Conservation (phyloP, 352 stramenopile genomes). For the Globisporangium middletonii region DNA sequence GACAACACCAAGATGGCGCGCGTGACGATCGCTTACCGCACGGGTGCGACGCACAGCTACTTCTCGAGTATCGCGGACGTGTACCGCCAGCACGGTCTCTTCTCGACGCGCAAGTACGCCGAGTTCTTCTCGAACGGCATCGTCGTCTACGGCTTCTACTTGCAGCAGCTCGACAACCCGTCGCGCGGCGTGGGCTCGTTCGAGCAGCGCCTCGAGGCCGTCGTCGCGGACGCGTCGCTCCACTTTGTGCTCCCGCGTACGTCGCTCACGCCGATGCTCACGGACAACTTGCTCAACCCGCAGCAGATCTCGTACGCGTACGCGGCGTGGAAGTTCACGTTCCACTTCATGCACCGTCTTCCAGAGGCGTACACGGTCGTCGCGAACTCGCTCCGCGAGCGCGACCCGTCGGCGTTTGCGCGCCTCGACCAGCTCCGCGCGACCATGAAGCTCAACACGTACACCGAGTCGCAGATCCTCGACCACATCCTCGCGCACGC, state of each 20-base stretch:
- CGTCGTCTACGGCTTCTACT: constrained; percentile 82
- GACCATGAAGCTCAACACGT: constrained; percentile 86
- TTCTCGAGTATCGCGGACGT: constrained; percentile 84
- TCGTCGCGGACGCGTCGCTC: constrained; percentile 69
- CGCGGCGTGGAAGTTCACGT: constrained; percentile 83
- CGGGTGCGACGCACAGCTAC: constrained; percentile 76
- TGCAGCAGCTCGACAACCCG: constrained; percentile 64
- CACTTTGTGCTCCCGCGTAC: constrained; percentile 82
- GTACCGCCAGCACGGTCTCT: constrained; percentile 80
- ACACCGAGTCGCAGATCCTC: constrained; percentile 83
- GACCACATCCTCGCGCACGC: constrained; percentile 78
- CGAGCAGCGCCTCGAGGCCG: constrained; percentile 55
- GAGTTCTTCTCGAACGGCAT: constrained; percentile 85
- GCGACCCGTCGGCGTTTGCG: constrained; percentile 65
- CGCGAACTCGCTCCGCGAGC: constrained; percentile 70
- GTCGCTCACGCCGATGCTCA: constrained; percentile 79
- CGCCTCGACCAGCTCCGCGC: constrained; percentile 71
- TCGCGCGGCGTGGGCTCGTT: constrained; percentile 47
- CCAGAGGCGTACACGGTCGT: constrained; percentile 77
- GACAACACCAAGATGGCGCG: constrained; percentile 77
- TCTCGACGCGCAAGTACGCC: constrained; percentile 78
- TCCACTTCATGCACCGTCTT: constrained; percentile 85
- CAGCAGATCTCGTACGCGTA: constrained; percentile 85
- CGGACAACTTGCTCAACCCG: constrained; percentile 59
- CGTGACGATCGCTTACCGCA: constrained; percentile 72